phyloP scores from a whole-genome alignment of 345 rosid genomes.

The Schrenkiella parvula region DNA sequence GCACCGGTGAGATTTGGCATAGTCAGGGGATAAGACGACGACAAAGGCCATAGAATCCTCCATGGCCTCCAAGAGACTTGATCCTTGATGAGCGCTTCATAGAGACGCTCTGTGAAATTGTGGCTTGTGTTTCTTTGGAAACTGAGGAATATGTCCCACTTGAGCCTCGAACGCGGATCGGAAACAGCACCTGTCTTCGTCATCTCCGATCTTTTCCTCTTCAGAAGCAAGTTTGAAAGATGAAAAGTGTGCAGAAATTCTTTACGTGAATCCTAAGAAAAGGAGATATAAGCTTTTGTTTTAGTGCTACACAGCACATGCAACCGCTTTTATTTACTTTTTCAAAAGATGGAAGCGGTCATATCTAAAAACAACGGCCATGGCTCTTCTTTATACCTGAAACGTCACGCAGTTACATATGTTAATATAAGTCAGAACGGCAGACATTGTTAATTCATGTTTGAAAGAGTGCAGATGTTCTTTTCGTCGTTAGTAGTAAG shows the following conservation, averaged over 20 bases:
- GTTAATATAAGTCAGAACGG: not conserved
- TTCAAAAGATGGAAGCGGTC: not conserved
- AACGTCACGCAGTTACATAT: not conserved
- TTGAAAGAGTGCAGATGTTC: not conserved
- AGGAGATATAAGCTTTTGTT: not conserved
- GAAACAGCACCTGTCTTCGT: not conserved
- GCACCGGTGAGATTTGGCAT: conserved; percentile 45
- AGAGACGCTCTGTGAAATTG: conserved; percentile 32
- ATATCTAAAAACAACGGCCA: not conserved
- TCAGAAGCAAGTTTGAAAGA: not conserved
- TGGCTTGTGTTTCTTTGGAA: conserved; percentile 44
- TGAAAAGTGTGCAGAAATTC: conserved; percentile 6
- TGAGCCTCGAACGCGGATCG: conserved; percentile 30
- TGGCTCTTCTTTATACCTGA: not conserved
- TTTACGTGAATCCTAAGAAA: not conserved
- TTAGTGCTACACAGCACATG: not conserved
- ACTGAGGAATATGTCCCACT: conserved; percentile 57
- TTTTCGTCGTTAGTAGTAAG: not conserved
- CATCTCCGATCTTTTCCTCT: conserved; percentile 19
- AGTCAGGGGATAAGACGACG: conserved; percentile 36
- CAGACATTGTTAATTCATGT: not conserved
- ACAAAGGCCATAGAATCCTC: conserved; percentile 45
- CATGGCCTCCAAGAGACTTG: conserved; percentile 40
- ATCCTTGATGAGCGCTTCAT: conserved; percentile 15
- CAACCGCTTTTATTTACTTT: not conserved